Conservation (phyloP, 306 rosid species). For the Carpinus fangiana region DNA sequence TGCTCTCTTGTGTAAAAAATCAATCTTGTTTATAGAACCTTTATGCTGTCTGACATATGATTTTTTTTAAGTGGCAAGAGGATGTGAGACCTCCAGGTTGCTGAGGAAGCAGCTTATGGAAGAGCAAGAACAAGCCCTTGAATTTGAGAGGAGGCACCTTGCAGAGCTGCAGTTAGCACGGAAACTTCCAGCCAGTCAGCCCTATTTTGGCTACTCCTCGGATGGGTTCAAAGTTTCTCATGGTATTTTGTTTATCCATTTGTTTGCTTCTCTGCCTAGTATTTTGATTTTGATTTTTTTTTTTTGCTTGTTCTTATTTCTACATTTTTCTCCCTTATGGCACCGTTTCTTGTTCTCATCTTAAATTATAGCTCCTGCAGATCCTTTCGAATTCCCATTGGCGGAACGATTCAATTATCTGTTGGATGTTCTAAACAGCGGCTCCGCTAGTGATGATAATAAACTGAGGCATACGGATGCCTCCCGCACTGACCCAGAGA, state of each 20-base stretch:
- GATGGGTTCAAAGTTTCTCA: conserved; percentile 42
- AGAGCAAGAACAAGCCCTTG: conserved; percentile 51
- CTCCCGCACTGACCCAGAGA: conserved; percentile 45
- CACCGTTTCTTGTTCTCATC: background rate
- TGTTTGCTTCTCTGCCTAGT: background rate
- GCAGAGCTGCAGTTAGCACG: conserved; percentile 40
- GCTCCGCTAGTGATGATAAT: conserved; percentile 37
- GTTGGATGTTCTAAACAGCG: conserved; percentile 31
- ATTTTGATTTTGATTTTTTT: background rate
- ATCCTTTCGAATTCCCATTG: conserved; percentile 36
- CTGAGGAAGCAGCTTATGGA: conserved; percentile 55
- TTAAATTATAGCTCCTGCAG: conserved; percentile 36
- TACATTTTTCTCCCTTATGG: background rate
- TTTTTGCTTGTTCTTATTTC: background rate
- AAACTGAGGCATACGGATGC: conserved; percentile 29
- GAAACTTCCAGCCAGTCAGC: conserved; percentile 29
- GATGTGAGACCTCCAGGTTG: conserved; percentile 38
- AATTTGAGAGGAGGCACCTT: conserved; percentile 48
- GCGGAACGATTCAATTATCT: conserved; percentile 37
- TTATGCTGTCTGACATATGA: background rate
- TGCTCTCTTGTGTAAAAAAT: background rate
- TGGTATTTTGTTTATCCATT: conserved; percentile 27
- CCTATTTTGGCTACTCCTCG: conserved; percentile 41
- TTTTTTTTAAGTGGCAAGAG: conserved; percentile 47
- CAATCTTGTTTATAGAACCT: background rate